Evolutionary conservation across 768 basidiomycete species (phyloP), one percentile per base, ranked within the genome.

Genomic region (Gloeophyllum trabeum): DNA sequence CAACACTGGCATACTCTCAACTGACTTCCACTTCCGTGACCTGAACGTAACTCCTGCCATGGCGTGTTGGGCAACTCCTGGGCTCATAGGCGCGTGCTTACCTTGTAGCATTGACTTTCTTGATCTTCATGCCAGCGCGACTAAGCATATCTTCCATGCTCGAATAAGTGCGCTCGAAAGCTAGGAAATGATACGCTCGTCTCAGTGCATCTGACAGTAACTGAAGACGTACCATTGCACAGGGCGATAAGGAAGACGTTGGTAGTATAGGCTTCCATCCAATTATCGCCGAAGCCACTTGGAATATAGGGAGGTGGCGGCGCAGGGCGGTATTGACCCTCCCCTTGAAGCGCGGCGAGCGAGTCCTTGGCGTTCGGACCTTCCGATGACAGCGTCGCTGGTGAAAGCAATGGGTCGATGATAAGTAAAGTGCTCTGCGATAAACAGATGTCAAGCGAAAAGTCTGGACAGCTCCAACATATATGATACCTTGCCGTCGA

Each of bases 371-470:
- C 28, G 10, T 10, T 32, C 10, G 28, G 28, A 32, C 28, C 28
- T 16, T 32, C 28, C 10, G 28, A 32, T 16, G 28, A 32, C 10
- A 32, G 10, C 10, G 16, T 16, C 10, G 16, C 28, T 32, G 10
- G 10, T 16, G 10, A 10, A 16, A 32, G 10, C 10, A 32, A 10
- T 10, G 28, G 10, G 16, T 32, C 28, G 28, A 32, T 32, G 28
- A 32, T 32, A 32, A 32, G 28, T n/a, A n/a, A n/a, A 39, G 47
- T 55, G 43, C 61, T 63, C 62, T 63, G 40, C 2, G 40, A 39
- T n/a, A 36, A 40, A 42, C 6, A 38, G 18, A 20, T 41, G 39
- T 35, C 7, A 23, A 4, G 30, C 26, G 35, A 21, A 19, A 22
- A 26, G n/a, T 39, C 39, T 19, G 10, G 37, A 26, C 4, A 22